Evolutionary conservation across 495 filamentous ascomycete species (phyloP).

Genomic region (Hyaloscypha finlandica): DNA sequence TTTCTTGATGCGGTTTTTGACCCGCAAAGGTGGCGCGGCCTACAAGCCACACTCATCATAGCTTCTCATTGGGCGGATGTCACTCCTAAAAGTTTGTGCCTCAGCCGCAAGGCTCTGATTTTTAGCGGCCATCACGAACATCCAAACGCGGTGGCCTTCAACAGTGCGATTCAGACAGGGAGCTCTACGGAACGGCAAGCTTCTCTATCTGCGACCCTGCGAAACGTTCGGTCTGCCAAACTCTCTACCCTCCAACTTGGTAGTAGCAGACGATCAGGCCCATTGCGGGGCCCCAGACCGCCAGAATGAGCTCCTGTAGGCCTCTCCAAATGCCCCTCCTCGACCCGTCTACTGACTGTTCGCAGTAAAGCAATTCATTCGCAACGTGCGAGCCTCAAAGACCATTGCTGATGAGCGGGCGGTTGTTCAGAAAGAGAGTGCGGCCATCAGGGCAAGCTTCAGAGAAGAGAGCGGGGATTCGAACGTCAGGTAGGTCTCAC

Average conservation of each 20-base stretch:
- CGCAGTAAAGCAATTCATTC: conserved; percentile 98
- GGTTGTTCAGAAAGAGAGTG: conserved; percentile 98
- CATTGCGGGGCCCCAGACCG: conserved; percentile 29
- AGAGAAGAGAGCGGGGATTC: conserved; percentile 94
- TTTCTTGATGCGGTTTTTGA: neutral
- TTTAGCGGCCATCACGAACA: conserved; percentile 8
- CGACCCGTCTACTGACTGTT: conserved; percentile 26
- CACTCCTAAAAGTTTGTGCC: neutral
- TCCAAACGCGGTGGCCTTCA: conserved; percentile 11
- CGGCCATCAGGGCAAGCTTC: conserved; percentile 94
- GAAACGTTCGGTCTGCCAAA: neutral
- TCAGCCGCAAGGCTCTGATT: neutral
- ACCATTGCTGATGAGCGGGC: conserved; percentile 98
- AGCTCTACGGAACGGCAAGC: neutral
- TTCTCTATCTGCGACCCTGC: neutral
- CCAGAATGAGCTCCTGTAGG: conserved; percentile 70
- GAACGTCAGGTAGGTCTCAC: conserved; percentile 67
- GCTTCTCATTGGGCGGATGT: no score
- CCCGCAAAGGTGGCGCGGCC: neutral
- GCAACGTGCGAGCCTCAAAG: conserved; percentile 96
- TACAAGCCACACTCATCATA: neutral
- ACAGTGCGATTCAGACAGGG: neutral
- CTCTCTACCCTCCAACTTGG: conserved; percentile 12
- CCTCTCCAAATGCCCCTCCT: conserved; percentile 32
- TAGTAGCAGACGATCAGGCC: conserved; percentile 21